These are phyloP conservation scores for Candida piceae DNA, from an alignment of 805 yeast species.

Conservation along the genomic window DNA sequence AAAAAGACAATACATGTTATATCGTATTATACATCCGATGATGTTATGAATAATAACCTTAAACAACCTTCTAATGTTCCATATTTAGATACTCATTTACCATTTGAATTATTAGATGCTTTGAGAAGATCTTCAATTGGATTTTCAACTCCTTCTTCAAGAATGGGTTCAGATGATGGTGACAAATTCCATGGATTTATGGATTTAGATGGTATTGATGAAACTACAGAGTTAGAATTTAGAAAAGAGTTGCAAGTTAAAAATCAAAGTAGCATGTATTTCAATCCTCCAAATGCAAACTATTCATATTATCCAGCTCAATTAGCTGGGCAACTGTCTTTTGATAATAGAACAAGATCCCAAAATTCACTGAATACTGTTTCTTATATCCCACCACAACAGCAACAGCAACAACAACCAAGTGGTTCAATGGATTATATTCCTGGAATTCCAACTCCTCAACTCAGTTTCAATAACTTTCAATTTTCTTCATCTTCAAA, in stretches of 20 bases:
- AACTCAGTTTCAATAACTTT: conserved; percentile 5
- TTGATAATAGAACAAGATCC: background rate
- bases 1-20: conserved; percentile 62
- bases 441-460: conserved; percentile 2
- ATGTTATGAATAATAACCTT: conserved; percentile 56
- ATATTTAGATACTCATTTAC: conserved; percentile 42
- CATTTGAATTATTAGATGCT: conserved; percentile 47
- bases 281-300: conserved; percentile 1
- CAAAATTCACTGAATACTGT: background rate
- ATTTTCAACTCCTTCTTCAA: conserved; percentile 22
- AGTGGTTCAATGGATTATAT: conserved; percentile 2
- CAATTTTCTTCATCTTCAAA: conserved; percentile 2
- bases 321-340: conserved; percentile 1
- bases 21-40: conserved; percentile 72
- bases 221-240: conserved; percentile 14
- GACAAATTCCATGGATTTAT: conserved; percentile 16
- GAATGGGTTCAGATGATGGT: conserved; percentile 11
- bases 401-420: conserved; percentile 2
- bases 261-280: conserved; percentile 6
- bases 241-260: conserved; percentile 12
- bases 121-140: conserved; percentile 57
- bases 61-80: conserved; percentile 53
- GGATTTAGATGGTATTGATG: conserved; percentile 21
- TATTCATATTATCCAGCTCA: conserved; percentile 2
- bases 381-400: background rate